Base-by-base conservation (phyloP, 2,329 filamentous ascomycete species). In the Phyllosticta capitalensis region DNA sequence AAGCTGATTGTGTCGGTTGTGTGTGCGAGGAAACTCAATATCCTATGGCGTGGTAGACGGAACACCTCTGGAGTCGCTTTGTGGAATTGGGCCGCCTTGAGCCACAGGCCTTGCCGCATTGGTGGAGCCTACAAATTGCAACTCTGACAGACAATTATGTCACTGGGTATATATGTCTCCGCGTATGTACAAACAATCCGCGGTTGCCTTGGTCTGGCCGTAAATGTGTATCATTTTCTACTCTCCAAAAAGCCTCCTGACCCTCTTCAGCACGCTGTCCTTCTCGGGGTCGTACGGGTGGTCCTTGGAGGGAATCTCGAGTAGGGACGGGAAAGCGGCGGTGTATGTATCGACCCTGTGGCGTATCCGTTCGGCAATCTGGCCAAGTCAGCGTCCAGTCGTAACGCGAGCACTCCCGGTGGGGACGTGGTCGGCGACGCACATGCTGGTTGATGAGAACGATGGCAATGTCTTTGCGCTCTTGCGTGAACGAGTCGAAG, bases 261-360 rank as follows among this genome's bases (percentile, higher is more conserved):
- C 94, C 65, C 94, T 83, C 77, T 92, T 89, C 76, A 99, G 75
- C 51, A 99, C 92, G 71, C 92, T 97, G 74, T 99, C 94, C 80
- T 99, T 99, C 77, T 99, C 94, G 0, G 94, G 94, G 68, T 99
- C 92, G 71, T 99, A 99, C 1, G 94, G 94, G 73, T 99, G 94
- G 74, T 99, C 94, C 81, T 99, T 99, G 77, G 90, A 95, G 22
- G 94, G 94, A 62, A 99, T 97, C 75, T 99, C 94, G 61, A 99
- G 84, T 58, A 99, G 83, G 21, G 91, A 87, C n/a, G 94, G 94
- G 76, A 99, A 99, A 4, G 94, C 92, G 55, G 92, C 90, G 20
- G 90, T 92, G 76, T 95, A 96, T 45, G 84, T 85, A 74, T 99
- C 94, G 66, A 99, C 87, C 63, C 87, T 85, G 72, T 92, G 83